Evolutionary conservation across 768 basidiomycete species (phyloP).

Genomic region (Cubamyces sp.): DNA sequence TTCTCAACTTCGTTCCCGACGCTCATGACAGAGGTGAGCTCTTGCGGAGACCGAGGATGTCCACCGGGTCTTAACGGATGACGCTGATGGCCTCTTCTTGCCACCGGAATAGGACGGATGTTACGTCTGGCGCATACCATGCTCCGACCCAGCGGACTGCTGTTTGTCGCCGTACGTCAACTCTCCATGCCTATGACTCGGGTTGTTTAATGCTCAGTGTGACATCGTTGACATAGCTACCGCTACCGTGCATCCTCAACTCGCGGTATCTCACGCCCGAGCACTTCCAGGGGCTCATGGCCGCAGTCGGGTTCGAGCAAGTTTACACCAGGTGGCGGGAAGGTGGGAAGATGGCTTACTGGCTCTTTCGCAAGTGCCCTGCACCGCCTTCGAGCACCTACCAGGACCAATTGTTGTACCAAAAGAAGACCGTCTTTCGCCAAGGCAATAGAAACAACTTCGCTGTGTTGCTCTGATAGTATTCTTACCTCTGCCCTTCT

Average conservation of each 20-base stretch:
- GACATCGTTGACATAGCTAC: slow-evolving; percentile 54
- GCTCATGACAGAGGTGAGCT: slow-evolving; percentile 72
- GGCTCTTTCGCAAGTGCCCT: slow-evolving; percentile 66
- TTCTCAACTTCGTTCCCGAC: slow-evolving; percentile 86
- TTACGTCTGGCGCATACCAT: slow-evolving; percentile 61
- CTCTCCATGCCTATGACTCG: neutral
- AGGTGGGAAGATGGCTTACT: slow-evolving; percentile 87
- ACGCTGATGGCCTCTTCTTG: neutral
- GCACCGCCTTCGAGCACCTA: slow-evolving; percentile 38
- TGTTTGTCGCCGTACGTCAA: slow-evolving; percentile 71
- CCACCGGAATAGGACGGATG: slow-evolving; percentile 62
- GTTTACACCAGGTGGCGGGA: slow-evolving; percentile 62
- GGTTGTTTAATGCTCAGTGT: too few relatives aligned
- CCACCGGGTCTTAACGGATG: too few relatives aligned
- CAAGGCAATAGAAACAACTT: slow-evolving; percentile 84
- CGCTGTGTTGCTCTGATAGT: slow-evolving; percentile 49
- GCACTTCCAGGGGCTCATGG: slow-evolving; percentile 61
- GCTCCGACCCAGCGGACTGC: slow-evolving; percentile 54
- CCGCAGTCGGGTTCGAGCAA: slow-evolving; percentile 62
- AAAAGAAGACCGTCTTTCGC: slow-evolving; percentile 62
- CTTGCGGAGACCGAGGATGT: too few relatives aligned
- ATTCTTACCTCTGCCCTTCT: too few relatives aligned
- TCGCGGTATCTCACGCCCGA: slow-evolving; percentile 79
- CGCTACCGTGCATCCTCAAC: slow-evolving; percentile 82
- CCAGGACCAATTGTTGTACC: slow-evolving; percentile 36